Evolutionary conservation across 139 green algal species (phyloP), one percentile per base, ranked within the genome.

Genomic region (Haematococcus lacustris): DNA sequence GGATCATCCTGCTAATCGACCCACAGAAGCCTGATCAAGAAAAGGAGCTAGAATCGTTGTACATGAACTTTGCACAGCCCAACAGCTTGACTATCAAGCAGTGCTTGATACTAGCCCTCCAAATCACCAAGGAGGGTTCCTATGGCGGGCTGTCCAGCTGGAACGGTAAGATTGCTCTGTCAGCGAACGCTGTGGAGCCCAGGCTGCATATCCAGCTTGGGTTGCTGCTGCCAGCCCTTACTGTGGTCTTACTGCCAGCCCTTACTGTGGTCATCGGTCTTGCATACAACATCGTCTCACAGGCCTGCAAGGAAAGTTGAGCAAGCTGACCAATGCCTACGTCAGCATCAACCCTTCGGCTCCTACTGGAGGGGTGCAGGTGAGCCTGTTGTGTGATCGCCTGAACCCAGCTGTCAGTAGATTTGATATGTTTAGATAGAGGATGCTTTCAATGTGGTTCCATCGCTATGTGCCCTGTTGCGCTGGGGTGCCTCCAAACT

Each of bases 21-120:
- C 78, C 84, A 0, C 51, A 43, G 7, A 71, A 76, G 6, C 74
- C 78, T 13, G 84, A 86, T 57, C 78, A 84, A 40, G 84, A 87
- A 71, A 72, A 71, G 40, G 77, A 87, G 66, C 76, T 89, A 60
- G 84, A 89, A 66, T 68, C 71, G 61, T 70, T 83, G 1, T 85
- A 85, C 68, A 71, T 80, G 43, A 82, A 80, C 65, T 89, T 87
- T 78, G 84, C 81, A 25, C 80, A 89, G 76, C 80, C 81, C 25
- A 78, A 82, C 72, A 78, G 70, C 61, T 72, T 89, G n/a, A 83
- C 83, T 34, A 84, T 83, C 51, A 82, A 83, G 71, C 84, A 89
- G 65, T 89, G 84, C 73, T 76, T 87, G 76, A 71, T 82, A 4
- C 68, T 89, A 47, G 84, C 61, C 7, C 67, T 78, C 51, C 62